These are phyloP conservation scores for Vigna unguiculata DNA, from an alignment of 306 rosid species.

Conservation along the genomic window DNA sequence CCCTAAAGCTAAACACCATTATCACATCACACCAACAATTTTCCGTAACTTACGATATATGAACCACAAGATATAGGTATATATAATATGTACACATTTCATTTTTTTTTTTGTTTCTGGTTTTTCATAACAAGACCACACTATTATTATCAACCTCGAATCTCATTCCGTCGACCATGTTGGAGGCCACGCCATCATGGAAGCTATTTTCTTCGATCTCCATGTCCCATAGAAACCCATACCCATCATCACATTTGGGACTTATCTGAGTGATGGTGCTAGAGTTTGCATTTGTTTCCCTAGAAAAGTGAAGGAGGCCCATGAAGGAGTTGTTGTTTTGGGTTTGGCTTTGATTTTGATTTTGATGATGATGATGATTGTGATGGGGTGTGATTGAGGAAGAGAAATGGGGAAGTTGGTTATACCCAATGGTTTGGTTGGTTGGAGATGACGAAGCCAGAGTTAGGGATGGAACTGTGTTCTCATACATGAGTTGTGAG, in stretches of 20 bases:
- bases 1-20: constrained; percentile 52
- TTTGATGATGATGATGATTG: constrained; percentile 39
- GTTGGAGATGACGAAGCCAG: constrained; percentile 55
- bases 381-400: constrained; percentile 56
- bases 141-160: constrained; percentile 71
- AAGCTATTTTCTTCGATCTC: constrained; percentile 66
- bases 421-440: constrained; percentile 54
- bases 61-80: constrained; percentile 2
- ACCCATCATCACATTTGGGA: constrained; percentile 63
- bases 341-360: too few relatives aligned
- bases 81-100: constrained; percentile 9
- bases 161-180: constrained; percentile 65
- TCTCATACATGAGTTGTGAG: constrained; percentile 54
- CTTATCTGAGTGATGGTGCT: constrained; percentile 46
- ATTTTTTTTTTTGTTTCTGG: constrained; percentile 31
- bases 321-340: constrained; percentile 50
- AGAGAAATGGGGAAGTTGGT: constrained; percentile 59
- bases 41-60: constrained; percentile 27
- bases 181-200: constrained; percentile 55
- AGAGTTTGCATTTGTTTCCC: constrained; percentile 47
- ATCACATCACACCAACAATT: constrained; percentile 51
- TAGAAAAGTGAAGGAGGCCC: constrained; percentile 66
- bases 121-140: constrained; percentile 65
- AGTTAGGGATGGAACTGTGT: constrained; percentile 45
- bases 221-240: constrained; percentile 86